A percentile compares a stretch with the other conserved stretches of the same genome.
These are phyloP conservation scores for Pulveroboletus ravenelii DNA, from an alignment of 768 basidiomycete species.

Conservation along the genomic window DNA sequence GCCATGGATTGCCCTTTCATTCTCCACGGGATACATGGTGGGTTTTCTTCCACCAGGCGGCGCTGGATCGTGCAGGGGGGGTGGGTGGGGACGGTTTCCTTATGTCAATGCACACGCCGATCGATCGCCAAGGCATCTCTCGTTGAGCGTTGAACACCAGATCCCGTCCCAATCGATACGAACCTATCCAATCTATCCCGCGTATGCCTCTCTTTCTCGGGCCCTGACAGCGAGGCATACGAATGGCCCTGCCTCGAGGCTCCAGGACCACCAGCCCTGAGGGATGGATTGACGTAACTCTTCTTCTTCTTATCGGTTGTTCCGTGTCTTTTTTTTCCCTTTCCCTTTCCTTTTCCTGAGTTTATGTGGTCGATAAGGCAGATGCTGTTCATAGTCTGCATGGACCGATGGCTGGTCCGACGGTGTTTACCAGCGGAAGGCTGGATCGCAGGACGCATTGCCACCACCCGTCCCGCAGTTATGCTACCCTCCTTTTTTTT, in stretches of 20 bases:
- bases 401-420: no score
- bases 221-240: conserved; percentile 8
- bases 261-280: conserved; percentile 1
- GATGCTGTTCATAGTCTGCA: no score
- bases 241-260: conserved; percentile 11
- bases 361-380: no score
- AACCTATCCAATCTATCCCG: not conserved
- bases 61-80: no score
- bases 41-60: no score
- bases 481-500: no score
- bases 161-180: conserved; percentile 3
- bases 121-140: not conserved
- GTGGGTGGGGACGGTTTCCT: not conserved
- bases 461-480: no score
- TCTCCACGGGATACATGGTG: not conserved
- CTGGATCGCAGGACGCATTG: no score
- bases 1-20: not conserved
- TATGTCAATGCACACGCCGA: not conserved
- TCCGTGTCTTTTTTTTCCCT: no score
- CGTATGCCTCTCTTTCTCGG: not conserved
- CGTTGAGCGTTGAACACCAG: not conserved
- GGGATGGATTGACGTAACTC: conserved; percentile 11
- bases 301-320: conserved; percentile 2
- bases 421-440: no score
- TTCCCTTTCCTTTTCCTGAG: no score